Base-by-base conservation (phyloP, 495 filamentous ascomycete species). In the Durotheca rogersii region DNA sequence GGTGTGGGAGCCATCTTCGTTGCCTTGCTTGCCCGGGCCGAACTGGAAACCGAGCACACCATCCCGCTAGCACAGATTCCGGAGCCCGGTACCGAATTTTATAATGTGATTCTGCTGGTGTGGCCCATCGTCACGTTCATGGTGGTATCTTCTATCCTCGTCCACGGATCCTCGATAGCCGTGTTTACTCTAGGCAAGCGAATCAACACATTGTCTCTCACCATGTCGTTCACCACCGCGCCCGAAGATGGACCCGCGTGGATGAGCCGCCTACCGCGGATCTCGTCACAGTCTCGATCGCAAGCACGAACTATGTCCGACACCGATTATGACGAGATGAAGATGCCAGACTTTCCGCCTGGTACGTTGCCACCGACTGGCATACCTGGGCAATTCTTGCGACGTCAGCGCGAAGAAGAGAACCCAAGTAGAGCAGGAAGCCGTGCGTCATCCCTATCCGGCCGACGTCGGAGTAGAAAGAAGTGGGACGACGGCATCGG, bases 111-210 rank as follows among this genome's bases (percentile, higher is more conserved):
- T 11, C 69, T 81, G 34, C 66, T 95, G 18, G 95, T 99, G 38
- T 99, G 94, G 94, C 94, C 94, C 1, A 90, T 99, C 31, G 92
- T 89, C 0, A 86, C 87, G 0, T 99, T 97, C 71, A 74, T 99
- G 61, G 90, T 99, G 40, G 88, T 99, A 31, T 78, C 86, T 4
- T 97, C 94, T 11, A 99, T 99, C 52, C 65, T 96, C 41, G 90
- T 99, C 3, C 94, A 99, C 64, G 94, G 94, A 6, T 96, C 92
- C 19, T 99, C 94, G 0, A 89, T 99, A 64, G 94, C 94, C 6
- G 94, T 99, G 9, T 99, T 99, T 63, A 97, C 94, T 0, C 81
- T 99, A 6, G 94, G 94, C 38, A 99, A 97, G 67, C 93, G 86
- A 37, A 97, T 99, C 77, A 97, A 99, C 69, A 97, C 94, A 2